Evolutionary conservation across 345 rosid species (phyloP).

Genomic region (Raphanus raphanistrum): DNA sequence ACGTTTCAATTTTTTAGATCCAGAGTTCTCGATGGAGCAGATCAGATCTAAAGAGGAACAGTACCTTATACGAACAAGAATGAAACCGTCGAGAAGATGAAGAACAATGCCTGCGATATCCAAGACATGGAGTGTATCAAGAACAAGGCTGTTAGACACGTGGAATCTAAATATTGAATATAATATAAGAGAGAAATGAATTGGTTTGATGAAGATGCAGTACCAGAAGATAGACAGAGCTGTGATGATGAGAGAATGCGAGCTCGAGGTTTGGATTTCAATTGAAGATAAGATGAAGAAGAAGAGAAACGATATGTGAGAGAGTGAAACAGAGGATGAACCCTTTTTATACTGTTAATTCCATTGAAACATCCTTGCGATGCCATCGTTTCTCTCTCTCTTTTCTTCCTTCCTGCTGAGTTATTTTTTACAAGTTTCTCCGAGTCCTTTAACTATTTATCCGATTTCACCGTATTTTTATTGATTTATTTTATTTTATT

Average conservation of each 20-base stretch:
- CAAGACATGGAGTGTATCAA: conserved; percentile 38
- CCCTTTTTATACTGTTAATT: conserved; percentile 53
- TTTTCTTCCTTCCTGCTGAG: neutral
- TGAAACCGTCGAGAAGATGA: conserved; percentile 34
- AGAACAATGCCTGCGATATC: conserved; percentile 48
- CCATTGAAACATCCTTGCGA: conserved; percentile 43
- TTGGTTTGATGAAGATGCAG: neutral
- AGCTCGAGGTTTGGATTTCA: conserved; percentile 4
- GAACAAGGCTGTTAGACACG: conserved; percentile 27
- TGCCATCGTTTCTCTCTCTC: conserved; percentile 38
- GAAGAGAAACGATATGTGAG: conserved; percentile 30
- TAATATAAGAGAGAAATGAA: conserved; percentile 12
- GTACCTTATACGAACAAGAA: conserved; percentile 51
- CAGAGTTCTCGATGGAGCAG: neutral
- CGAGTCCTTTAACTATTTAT: conserved; percentile 22
- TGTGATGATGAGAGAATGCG: conserved; percentile 20
- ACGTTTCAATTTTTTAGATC: neutral
- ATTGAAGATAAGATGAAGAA: conserved; percentile 12
- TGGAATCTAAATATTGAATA: neutral
- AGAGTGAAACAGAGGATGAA: conserved; percentile 23
- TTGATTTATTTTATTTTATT: neutral
- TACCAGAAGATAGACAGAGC: conserved; percentile 32
- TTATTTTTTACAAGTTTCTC: conserved; percentile 20
- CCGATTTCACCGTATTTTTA: neutral
- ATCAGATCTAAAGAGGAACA: neutral